These are phyloP conservation scores for Monotropa hypopitys DNA, from an alignment of 179 eudicot species.

Conservation along the genomic window DNA sequence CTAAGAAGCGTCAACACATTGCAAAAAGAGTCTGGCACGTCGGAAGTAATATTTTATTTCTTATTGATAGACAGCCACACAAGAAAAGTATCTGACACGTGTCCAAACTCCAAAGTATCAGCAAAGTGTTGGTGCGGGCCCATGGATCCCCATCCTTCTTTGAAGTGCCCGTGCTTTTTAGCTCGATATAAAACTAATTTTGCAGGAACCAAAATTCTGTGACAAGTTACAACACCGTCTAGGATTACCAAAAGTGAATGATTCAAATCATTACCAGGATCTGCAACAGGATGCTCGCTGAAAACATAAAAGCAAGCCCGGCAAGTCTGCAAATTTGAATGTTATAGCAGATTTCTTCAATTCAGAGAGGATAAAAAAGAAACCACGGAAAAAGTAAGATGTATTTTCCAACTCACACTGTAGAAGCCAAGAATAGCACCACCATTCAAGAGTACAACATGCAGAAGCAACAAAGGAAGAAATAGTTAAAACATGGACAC, in stretches of 20 bases:
- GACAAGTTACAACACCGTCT: not conserved
- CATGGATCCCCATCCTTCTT: not conserved
- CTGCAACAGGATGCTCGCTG: conserved; percentile 75
- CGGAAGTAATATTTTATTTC: no score
- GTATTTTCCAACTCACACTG: conserved; percentile 28
- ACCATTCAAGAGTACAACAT: conserved; percentile 13
- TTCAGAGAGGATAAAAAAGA: not conserved
- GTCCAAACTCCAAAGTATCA: no score
- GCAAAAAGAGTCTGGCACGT: no score
- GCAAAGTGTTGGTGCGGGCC: no score
- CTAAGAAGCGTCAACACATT: no score
- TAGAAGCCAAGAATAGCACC: conserved; percentile 6
- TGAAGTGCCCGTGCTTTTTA: no score
- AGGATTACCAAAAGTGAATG: not conserved
- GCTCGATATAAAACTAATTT: not conserved
- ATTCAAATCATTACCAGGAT: conserved; percentile 40
- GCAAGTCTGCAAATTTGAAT: conserved; percentile 53
- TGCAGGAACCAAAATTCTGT: not conserved
- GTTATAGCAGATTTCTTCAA: conserved; percentile 8
- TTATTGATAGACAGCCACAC: no score
- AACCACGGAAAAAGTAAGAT: not conserved
- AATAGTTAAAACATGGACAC: not conserved
- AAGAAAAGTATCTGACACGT: no score
- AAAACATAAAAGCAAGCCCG: conserved; percentile 86
- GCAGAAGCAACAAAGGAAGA: conserved; percentile 10